Evolutionary conservation across 257 asterid genomes (phyloP), one percentile per base, ranked within the genome.

Genomic region (Nicotiana benthamiana): DNA sequence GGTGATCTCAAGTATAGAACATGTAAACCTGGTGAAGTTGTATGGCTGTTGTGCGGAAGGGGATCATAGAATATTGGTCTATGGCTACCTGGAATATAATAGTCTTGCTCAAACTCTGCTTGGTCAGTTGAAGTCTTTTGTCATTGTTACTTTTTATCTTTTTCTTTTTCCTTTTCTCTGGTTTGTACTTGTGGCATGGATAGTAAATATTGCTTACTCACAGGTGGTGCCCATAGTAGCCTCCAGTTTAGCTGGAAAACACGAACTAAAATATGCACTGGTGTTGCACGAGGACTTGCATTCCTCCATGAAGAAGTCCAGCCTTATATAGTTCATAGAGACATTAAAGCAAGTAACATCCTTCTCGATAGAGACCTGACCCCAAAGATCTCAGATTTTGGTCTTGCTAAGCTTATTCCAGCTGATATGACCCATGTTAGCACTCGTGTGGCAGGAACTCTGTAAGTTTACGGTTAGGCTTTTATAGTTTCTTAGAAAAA

Each of bases 391-490:
- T 89, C 99, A 0, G 98, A 95, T 89, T 95, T 95, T 80, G 99
- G 99, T 81, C 90, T 95, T 81, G 99, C 98, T 0, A 95, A 95
- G 88, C 92, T 95, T 68, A 88, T 93, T 28, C 99, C 98, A 0
- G 74, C 87, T 60, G 80, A 89, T 32, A 61, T 85, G 22, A 93
- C 98, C 77, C 99, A 95, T 87, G 80, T 93, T 79, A 95, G 97
- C 92, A 95, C 99, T 3, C 94, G 97, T 1, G 93, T 95, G 79
- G 99, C 98, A 5, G 99, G 98, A 75, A 95, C 99, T n/a, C 52
- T 84, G 98, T 94, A 81, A 90, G 98, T 88, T 82, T 46, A 43
- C 51, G 22, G 27, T 17, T 17, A 24, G 46, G 62, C 56, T 80
- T 34, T 30, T 24, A 70, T 10, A 43, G 22, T 53, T 34, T 79